These are phyloP conservation scores for Quercus phellos DNA, from an alignment of 331 rosid genomes.

Conservation along the genomic window DNA sequence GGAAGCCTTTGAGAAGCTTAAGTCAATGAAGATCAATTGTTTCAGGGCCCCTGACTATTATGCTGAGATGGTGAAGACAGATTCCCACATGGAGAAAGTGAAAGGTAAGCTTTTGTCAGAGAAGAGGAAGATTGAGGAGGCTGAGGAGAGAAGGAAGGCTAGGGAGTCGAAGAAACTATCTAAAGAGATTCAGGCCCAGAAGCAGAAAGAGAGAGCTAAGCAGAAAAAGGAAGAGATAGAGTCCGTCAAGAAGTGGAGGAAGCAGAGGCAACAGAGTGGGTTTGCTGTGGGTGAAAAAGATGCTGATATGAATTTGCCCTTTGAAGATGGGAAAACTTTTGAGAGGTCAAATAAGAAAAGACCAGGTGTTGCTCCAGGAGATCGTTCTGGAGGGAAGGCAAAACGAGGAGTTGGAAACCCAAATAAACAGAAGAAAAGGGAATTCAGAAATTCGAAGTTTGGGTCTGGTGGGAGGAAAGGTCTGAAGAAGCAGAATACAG, in stretches of 20 bases:
- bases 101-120: constrained; percentile 63
- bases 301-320: constrained; percentile 31
- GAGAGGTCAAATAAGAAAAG: constrained; percentile 49
- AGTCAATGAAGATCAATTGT: constrained; percentile 54
- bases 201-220: constrained; percentile 66
- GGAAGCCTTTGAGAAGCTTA: constrained; percentile 59
- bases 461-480: constrained; percentile 57
- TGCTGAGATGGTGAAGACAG: constrained; percentile 83
- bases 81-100: constrained; percentile 65
- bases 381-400: constrained; percentile 54
- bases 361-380: constrained; percentile 46
- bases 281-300: constrained; percentile 47
- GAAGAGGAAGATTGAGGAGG: constrained; percentile 67
- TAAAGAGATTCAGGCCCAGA: constrained; percentile 68
- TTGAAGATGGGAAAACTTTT: constrained; percentile 48
- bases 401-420: constrained; percentile 31
- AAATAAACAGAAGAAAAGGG: constrained; percentile 36
- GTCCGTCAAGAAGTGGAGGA: constrained; percentile 87
- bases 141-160: constrained; percentile 70
- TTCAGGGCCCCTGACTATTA: constrained; percentile 68
- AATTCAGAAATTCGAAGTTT: constrained; percentile 40
- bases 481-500: constrained; percentile 40
- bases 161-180: constrained; percentile 64
- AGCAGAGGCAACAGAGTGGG: constrained; percentile 73
- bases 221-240: constrained; percentile 71